Conservation (phyloP, 345 rosid species). For the Punica granatum region DNA sequence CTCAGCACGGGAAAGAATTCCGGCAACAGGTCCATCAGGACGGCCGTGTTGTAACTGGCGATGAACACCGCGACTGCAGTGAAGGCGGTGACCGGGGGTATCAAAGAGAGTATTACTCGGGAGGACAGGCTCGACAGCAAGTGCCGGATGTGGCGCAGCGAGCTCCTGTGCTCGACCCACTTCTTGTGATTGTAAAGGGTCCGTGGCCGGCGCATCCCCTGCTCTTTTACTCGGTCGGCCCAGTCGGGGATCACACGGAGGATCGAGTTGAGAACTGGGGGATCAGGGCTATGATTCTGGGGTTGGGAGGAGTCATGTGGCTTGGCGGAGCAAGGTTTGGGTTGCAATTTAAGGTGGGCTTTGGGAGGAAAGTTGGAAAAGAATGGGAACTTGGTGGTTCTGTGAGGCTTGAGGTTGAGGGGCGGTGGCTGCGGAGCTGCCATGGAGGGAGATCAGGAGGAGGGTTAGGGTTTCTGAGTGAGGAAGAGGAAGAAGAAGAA, state of each 20-base stretch:
- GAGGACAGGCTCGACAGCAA: slow-evolving; percentile 62
- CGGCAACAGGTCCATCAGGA: slow-evolving; percentile 50
- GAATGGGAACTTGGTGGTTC: neutral
- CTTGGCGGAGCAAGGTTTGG: slow-evolving; percentile 1
- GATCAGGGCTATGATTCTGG: slow-evolving; percentile 15
- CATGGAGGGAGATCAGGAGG: slow-evolving; percentile 32
- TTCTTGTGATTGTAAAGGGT: slow-evolving; percentile 68
- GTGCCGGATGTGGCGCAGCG: slow-evolving; percentile 77
- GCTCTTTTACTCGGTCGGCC: slow-evolving; percentile 77
- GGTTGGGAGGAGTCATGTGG: slow-evolving; percentile 22
- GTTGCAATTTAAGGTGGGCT: slow-evolving; percentile 16
- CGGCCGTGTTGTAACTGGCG: slow-evolving; percentile 69
- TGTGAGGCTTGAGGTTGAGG: slow-evolving; percentile 17
- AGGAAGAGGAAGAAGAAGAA: too few relatives aligned
- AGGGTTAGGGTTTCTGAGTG: slow-evolving; percentile 23
- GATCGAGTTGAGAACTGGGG: slow-evolving; percentile 37
- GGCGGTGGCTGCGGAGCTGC: slow-evolving; percentile 16
- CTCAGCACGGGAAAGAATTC: slow-evolving; percentile 56
- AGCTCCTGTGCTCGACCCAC: slow-evolving; percentile 88
- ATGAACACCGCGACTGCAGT: slow-evolving; percentile 53
- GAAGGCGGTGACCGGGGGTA: slow-evolving; percentile 80
- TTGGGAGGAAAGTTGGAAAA: slow-evolving; percentile 31
- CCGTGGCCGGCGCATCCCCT: slow-evolving; percentile 66
- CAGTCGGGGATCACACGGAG: slow-evolving; percentile 73
- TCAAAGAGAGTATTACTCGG: slow-evolving; percentile 71